phyloP scores from a whole-genome alignment of 371 early-diverging fungal species.

The Apophysomyces trapeziformis region DNA sequence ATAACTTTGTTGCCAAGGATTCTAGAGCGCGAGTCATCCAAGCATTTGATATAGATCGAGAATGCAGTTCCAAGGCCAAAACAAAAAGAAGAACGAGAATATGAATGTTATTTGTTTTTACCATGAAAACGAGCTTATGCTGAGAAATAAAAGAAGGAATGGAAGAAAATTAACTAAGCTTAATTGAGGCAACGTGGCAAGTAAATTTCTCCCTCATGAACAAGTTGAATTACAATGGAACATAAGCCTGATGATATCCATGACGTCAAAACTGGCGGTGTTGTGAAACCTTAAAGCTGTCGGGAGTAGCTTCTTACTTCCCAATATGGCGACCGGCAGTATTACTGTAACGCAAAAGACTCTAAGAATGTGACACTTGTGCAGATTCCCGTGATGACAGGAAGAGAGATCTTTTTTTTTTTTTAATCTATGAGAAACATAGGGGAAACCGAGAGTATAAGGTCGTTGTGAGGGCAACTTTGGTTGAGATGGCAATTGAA shows the following conservation, averaged over 20 bases:
- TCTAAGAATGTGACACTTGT: slow-evolving; percentile 4
- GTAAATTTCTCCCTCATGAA: not conserved
- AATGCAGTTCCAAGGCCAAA: too few relatives aligned
- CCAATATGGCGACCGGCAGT: not conserved
- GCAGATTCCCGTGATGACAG: not conserved
- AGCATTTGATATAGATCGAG: too few relatives aligned
- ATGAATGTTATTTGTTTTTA: too few relatives aligned
- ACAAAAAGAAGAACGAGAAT: too few relatives aligned
- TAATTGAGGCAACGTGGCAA: not conserved
- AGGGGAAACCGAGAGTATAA: too few relatives aligned
- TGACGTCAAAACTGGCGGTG: not conserved
- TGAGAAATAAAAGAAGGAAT: too few relatives aligned
- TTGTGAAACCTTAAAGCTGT: slow-evolving; percentile 1
- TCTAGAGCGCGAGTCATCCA: too few relatives aligned
- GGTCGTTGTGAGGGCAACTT: not conserved
- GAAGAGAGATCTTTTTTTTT: not conserved
- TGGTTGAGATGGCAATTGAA: slow-evolving; percentile 5
- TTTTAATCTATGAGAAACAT: too few relatives aligned
- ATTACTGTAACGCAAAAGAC: not conserved
- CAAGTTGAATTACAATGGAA: not conserved
- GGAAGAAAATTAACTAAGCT: not conserved
- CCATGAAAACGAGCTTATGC: too few relatives aligned
- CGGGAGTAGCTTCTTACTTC: not conserved
- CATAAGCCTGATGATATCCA: not conserved
- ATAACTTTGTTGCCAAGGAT: too few relatives aligned